Evolutionary conservation across 2,329 filamentous ascomycete species (phyloP).

Genomic region (Fusarium sublunatum): DNA sequence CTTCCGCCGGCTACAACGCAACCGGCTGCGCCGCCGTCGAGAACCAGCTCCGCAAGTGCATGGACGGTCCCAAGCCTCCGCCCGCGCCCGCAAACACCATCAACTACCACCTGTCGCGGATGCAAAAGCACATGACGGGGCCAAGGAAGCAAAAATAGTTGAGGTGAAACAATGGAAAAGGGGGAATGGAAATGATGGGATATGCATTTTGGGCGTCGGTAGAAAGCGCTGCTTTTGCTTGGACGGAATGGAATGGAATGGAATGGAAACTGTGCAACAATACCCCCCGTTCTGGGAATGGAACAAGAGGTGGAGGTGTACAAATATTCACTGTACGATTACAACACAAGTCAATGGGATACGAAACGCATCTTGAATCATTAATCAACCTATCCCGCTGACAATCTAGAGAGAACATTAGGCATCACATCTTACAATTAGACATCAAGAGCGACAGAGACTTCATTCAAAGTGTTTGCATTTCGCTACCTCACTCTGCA

Average conservation of each 20-base stretch:
- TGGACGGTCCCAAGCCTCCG: constrained; percentile 77
- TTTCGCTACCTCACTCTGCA: constrained; percentile 40
- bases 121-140: constrained; percentile 74
- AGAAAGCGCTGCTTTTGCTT: constrained; percentile 41
- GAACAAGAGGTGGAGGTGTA: constrained; percentile 35
- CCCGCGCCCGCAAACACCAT: constrained; percentile 75
- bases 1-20: constrained; percentile 77
- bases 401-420: background rate
- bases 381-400: background rate
- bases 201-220: constrained; percentile 40
- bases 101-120: constrained; percentile 91
- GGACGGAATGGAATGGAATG: constrained; percentile 18
- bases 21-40: constrained; percentile 69
- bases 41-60: constrained; percentile 72
- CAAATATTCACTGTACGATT: constrained; percentile 44
- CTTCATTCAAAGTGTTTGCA: constrained; percentile 44
- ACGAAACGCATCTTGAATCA: background rate
- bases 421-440: background rate
- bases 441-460: background rate
- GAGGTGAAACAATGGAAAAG: background rate
- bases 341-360: constrained; percentile 11
- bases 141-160: constrained; percentile 51
- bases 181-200: background rate
- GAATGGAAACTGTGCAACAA: constrained; percentile 37
- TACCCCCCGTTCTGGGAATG: constrained; percentile 11